phyloP scores from a whole-genome alignment of 768 basidiomycete species.

The Suillus plorans region DNA sequence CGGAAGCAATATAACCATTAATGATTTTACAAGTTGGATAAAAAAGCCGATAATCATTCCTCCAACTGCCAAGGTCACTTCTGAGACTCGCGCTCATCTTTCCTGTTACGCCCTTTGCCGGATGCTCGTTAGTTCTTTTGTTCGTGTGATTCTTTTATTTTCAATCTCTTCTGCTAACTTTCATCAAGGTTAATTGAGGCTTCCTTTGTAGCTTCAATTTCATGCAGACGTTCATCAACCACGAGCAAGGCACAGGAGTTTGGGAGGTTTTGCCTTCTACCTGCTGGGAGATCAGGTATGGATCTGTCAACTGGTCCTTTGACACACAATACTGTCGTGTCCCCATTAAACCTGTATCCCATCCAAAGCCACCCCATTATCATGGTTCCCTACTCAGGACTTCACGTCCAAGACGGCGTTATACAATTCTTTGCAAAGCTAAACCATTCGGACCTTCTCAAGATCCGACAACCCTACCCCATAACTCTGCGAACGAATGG shows the following conservation, averaged over 20 bases:
- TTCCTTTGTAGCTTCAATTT: constrained; percentile 9
- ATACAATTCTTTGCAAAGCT: constrained; percentile 7
- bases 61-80: not conserved
- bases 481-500: not conserved
- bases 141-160: not conserved
- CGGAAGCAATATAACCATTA: not conserved
- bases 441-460: constrained; percentile 8
- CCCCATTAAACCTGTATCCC: constrained; percentile 8
- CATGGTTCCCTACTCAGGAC: constrained; percentile 34
- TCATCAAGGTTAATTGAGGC: constrained; percentile 2
- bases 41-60: constrained; percentile 5
- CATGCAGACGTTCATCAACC: constrained; percentile 5
- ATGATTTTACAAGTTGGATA: not conserved
- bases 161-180: not conserved
- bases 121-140: not conserved
- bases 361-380: constrained; percentile 32
- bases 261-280: constrained; percentile 7
- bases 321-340: not conserved
- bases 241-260: not conserved
- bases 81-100: not conserved
- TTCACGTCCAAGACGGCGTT: constrained; percentile 8
- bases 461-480: constrained; percentile 6
- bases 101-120: not conserved
- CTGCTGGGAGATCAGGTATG: constrained; percentile 10
- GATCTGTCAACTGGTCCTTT: constrained; percentile 8